Percentiles rank a stretch among this genome's conserved stretches.
These are phyloP conservation scores for Vitis rupestris DNA, from an alignment of 164 flowering plant species.

Conservation along the genomic window DNA sequence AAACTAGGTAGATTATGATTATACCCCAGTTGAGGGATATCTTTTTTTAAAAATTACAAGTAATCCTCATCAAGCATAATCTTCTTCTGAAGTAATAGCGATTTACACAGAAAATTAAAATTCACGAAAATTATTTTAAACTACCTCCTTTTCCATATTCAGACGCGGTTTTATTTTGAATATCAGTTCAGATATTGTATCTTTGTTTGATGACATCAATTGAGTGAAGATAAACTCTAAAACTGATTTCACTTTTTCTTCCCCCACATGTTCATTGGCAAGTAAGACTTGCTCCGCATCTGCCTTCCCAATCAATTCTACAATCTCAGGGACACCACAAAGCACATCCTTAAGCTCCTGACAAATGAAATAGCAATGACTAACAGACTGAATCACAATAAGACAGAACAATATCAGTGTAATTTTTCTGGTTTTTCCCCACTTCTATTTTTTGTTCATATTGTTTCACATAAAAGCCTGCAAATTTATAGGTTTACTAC, in stretches of 20 bases:
- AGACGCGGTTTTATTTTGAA: conserved; percentile 59
- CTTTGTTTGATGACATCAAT: conserved; percentile 71
- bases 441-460: no score
- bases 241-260: conserved; percentile 48
- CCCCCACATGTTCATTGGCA: conserved; percentile 37
- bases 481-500: no score
- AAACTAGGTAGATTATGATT: background rate
- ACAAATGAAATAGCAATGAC: background rate
- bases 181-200: conserved; percentile 37
- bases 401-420: background rate
- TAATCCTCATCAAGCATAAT: conserved; percentile 1
- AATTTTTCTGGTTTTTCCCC: no score
- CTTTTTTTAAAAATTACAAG: background rate
- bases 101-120: background rate
- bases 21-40: background rate
- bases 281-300: conserved; percentile 40
- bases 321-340: conserved; percentile 72
- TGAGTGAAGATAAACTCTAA: conserved; percentile 55
- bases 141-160: conserved; percentile 51
- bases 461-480: no score
- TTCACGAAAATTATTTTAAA: background rate
- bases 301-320: conserved; percentile 60
- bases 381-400: no score
- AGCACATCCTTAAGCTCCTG: conserved; percentile 81
- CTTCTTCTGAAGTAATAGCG: background rate